These are phyloP conservation scores for Candida xiaguanensis DNA, from an alignment of 805 yeast species.

Conservation along the genomic window DNA sequence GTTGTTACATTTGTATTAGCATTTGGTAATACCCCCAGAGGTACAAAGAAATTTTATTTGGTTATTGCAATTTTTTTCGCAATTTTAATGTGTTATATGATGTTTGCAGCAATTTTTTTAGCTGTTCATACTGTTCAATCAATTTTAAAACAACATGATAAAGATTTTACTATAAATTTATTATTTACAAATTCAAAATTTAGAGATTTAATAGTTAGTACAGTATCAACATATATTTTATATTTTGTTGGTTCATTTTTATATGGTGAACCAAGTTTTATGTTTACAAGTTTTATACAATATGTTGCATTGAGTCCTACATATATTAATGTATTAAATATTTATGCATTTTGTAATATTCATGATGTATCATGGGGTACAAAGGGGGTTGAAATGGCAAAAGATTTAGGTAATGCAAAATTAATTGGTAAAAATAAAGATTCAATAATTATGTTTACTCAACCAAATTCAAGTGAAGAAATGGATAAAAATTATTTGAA, in stretches of 20 bases:
- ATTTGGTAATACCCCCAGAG: slow-evolving; percentile 92
- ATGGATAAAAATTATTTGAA: slow-evolving; percentile 71
- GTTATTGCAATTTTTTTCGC: slow-evolving; percentile 80
- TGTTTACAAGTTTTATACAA: slow-evolving; percentile 84
- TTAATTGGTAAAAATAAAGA: slow-evolving; percentile 38
- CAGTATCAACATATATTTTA: slow-evolving; percentile 76
- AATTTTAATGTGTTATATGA: slow-evolving; percentile 80
- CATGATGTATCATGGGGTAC: slow-evolving; percentile 99
- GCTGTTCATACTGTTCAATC: slow-evolving; percentile 68
- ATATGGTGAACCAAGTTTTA: slow-evolving; percentile 88
- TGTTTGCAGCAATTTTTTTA: slow-evolving; percentile 81
- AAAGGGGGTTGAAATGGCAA: slow-evolving; percentile 67
- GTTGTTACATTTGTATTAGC: slow-evolving; percentile 85
- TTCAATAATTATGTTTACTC: slow-evolving; percentile 33
- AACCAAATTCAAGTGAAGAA: slow-evolving; percentile 70
- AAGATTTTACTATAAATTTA: slow-evolving; percentile 39
- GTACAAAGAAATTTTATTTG: slow-evolving; percentile 75
- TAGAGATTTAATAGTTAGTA: slow-evolving; percentile 83
- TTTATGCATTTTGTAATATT: slow-evolving; percentile 93
- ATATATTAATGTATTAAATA: slow-evolving; percentile 85
- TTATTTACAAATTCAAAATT: slow-evolving; percentile 68
- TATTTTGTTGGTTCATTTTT: slow-evolving; percentile 76
- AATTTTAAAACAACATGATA: slow-evolving; percentile 42
- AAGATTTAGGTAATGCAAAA: slow-evolving; percentile 82
- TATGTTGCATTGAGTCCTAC: slow-evolving; percentile 83